Conservation (phyloP, 768 basidiomycete species). For the Boletus sensibilis region DNA sequence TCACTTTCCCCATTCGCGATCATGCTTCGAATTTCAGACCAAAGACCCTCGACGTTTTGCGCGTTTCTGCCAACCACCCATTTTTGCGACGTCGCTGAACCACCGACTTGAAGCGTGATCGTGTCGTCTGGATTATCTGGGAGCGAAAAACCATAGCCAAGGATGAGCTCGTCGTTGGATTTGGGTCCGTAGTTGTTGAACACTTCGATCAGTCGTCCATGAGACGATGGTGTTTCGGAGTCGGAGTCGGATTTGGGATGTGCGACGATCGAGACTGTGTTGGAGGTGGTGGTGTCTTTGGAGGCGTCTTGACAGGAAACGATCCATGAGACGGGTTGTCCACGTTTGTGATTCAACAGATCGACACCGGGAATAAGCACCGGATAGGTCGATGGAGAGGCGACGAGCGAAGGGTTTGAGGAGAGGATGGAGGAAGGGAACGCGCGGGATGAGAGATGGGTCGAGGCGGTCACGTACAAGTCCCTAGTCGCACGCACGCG, state of each 20-base stretch:
- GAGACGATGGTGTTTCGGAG: constrained; percentile 21
- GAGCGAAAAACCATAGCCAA: constrained; percentile 90
- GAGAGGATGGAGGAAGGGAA: constrained; percentile 85
- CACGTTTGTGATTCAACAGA: constrained; percentile 80
- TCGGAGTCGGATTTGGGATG: constrained; percentile 39
- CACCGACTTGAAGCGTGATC: constrained; percentile 74
- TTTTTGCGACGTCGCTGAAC: constrained; percentile 36
- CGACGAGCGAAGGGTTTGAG: constrained; percentile 48
- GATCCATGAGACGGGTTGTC: constrained; percentile 80
- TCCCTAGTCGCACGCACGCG: constrained; percentile 49
- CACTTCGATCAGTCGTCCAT: constrained; percentile 41
- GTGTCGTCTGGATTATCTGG: constrained; percentile 82
- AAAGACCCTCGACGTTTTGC: constrained; percentile 54
- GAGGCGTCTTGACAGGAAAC: constrained; percentile 41
- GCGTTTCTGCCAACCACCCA: constrained; percentile 67
- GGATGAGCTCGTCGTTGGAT: constrained; percentile 83
- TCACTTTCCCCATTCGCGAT: constrained; percentile 25
- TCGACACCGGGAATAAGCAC: constrained; percentile 88
- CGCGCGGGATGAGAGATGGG: constrained; percentile 82
- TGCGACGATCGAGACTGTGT: constrained; percentile 60
- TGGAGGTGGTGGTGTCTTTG: constrained; percentile 4
- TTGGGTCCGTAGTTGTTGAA: constrained; percentile 94
- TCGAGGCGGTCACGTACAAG: constrained; percentile 65
- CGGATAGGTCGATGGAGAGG: constrained; percentile 57
- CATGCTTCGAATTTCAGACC: constrained; percentile 49